phyloP scores from a whole-genome alignment of 371 early-diverging fungal genomes.

The Apophysomyces variabilis region DNA sequence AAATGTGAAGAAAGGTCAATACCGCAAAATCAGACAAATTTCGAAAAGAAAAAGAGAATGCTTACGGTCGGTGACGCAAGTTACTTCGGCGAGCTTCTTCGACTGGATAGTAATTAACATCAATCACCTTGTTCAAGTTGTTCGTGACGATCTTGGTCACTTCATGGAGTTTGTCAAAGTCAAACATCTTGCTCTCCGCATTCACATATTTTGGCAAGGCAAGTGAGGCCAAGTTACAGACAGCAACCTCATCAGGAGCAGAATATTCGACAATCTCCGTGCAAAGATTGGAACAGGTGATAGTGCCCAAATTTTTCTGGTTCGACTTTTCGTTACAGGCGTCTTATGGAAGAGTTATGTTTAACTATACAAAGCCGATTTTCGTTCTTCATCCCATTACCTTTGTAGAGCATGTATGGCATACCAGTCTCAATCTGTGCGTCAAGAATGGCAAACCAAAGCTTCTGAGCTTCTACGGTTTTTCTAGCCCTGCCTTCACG shows the following conservation, averaged over 20 bases:
- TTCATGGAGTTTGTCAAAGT: slow-evolving; percentile 77
- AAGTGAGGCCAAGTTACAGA: slow-evolving; percentile 99
- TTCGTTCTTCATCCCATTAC: slow-evolving; percentile 40
- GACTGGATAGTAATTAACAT: slow-evolving; percentile 98
- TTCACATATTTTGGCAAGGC: slow-evolving; percentile 95
- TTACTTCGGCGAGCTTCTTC: slow-evolving; percentile 90
- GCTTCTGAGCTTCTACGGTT: slow-evolving; percentile 95
- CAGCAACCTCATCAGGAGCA: slow-evolving; percentile 96
- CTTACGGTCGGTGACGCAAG: slow-evolving; percentile 91
- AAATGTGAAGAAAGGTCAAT: not conserved
- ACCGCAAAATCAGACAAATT: not conserved
- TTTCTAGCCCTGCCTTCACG: slow-evolving; percentile 83
- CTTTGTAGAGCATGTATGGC: slow-evolving; percentile 99
- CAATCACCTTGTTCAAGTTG: slow-evolving; percentile 98
- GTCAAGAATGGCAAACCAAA: slow-evolving; percentile 99
- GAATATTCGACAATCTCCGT: slow-evolving; percentile 98
- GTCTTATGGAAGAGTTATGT: slow-evolving; percentile 29
- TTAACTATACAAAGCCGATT: not conserved
- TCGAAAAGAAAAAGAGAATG: not conserved
- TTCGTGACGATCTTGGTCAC: slow-evolving; percentile 87
- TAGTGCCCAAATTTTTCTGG: slow-evolving; percentile 98
- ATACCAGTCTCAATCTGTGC: slow-evolving; percentile 99
- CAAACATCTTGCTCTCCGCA: slow-evolving; percentile 59
- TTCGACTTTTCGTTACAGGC: slow-evolving; percentile 96
- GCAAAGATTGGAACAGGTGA: slow-evolving; percentile 87